A percentile compares a stretch with the other conserved stretches of the same genome.
Conservation (phyloP, 345 rosid species). For the Camelina laxa region DNA sequence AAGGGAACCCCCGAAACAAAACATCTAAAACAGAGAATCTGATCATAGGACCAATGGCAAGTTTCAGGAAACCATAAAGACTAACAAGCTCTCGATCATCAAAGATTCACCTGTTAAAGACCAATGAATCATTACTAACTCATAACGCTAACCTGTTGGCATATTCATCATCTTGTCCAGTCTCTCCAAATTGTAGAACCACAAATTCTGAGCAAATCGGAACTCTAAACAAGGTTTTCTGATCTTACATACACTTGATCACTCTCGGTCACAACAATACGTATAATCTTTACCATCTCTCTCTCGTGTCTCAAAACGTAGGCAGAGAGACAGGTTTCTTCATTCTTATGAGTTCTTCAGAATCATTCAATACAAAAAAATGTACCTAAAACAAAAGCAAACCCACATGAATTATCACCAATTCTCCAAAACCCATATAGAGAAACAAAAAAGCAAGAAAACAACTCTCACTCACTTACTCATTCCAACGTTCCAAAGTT, state of each 20-base stretch:
- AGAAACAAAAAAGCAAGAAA: neutral
- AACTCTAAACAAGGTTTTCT: constrained; percentile 11
- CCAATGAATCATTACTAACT: constrained; percentile 1
- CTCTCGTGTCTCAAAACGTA: constrained; percentile 9
- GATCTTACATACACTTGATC: neutral
- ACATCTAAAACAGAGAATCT: constrained; percentile 4
- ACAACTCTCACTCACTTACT: constrained; percentile 22
- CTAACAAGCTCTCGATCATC: constrained; percentile 13
- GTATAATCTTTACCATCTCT: neutral
- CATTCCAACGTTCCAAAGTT: constrained; percentile 16
- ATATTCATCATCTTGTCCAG: neutral
- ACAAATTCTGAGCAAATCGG: constrained; percentile 11
- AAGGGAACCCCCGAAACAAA: neutral
- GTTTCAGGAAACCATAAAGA: neutral
- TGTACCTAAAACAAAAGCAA: constrained; percentile 46
- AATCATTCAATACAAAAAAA: constrained; percentile 33
- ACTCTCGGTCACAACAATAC: neutral
- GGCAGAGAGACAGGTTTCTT: constrained; percentile 31
- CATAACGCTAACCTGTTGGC: neutral
- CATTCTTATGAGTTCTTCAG: constrained; percentile 27
- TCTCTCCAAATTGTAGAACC: neutral
- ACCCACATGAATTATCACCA: constrained; percentile 5
- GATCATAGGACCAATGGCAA: neutral
- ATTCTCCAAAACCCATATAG: neutral
- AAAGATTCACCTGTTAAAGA: neutral